Base-by-base conservation (phyloP, 1,284 basidiomycete genomes). In the Papiliotrema flavescens region DNA sequence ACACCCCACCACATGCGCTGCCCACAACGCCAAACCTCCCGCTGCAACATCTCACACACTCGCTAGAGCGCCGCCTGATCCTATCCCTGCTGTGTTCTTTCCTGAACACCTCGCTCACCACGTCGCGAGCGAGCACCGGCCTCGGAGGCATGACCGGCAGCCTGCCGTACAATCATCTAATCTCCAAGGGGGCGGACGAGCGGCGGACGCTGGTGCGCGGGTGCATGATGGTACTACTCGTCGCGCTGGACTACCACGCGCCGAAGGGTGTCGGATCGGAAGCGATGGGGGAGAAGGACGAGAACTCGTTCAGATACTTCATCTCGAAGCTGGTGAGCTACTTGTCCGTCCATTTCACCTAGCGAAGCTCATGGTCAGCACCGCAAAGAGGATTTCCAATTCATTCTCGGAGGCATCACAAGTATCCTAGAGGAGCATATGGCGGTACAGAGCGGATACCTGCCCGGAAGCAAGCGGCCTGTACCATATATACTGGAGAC, bases 241-340 rank as follows among this genome's bases (percentile, higher is more conserved):
- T 85, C 17, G 76, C 90, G 44, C 76, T 93, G 43, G 90, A 93
- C 74, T 90, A 91, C 72, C 87, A 90, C 71, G 54, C 55, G 8
- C 45, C 59, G 1, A 61, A 60, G 37, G 37, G 48, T n/a, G 23
- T 32, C 1, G 53, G 45, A n/a, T 24, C 44, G 15, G 23, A 69
- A 17, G 62, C 60, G 60, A 64, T 63, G 17, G 59, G 66, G 39
- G 58, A 51, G 8, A 75, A 56, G 72, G 84, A 85, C 60, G 87
- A 88, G 15, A 96, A 97, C 71, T 84, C 89, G 11, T 96, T 95
- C 73, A 81, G 89, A 51, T 91, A 89, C 74, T 95, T 93, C 72
- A 74, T 95, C 47, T 87, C 89, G 53, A 95, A 94, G 74, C 76
- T 96, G 66, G 89, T 86, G 62, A 68, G 84, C 78, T 43, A 15